These are phyloP conservation scores for Sophora flavescens DNA, from an alignment of 306 rosid species.

Conservation along the genomic window DNA sequence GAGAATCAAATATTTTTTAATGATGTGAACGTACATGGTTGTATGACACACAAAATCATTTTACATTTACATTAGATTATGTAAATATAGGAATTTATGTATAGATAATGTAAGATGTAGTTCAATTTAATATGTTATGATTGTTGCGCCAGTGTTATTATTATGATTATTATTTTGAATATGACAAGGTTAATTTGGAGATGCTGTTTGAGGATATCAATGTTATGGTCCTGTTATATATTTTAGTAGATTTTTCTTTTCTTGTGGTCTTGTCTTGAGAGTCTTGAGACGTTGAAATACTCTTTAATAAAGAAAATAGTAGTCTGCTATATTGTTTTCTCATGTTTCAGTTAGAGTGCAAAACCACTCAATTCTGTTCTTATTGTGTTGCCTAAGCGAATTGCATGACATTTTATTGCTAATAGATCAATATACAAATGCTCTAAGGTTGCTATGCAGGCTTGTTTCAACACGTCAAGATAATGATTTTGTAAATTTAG, in stretches of 20 bases:
- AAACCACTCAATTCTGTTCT: background rate
- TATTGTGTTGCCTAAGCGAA: conserved; percentile 3
- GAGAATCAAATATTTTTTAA: too few species aligned
- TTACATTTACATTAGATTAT: background rate
- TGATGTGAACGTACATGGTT: too few species aligned
- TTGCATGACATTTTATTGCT: background rate
- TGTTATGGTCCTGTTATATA: background rate
- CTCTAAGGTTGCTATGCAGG: background rate
- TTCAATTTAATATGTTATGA: background rate
- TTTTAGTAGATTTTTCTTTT: background rate
- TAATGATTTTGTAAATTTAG: background rate
- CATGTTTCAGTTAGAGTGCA: background rate
- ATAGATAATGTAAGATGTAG: background rate
- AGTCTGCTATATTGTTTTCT: background rate
- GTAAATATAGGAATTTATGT: background rate
- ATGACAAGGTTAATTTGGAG: background rate
- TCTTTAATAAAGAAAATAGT: background rate
- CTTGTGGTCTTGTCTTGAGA: background rate
- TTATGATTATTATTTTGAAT: background rate
- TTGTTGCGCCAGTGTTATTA: background rate
- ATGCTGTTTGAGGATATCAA: background rate
- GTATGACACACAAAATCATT: too few species aligned
- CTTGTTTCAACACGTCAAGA: background rate
- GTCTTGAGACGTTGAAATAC: too few species aligned
- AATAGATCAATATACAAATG: background rate